Conservation (phyloP, 2,329 filamentous ascomycete species). For the Pestalotiopsis sp. region DNA sequence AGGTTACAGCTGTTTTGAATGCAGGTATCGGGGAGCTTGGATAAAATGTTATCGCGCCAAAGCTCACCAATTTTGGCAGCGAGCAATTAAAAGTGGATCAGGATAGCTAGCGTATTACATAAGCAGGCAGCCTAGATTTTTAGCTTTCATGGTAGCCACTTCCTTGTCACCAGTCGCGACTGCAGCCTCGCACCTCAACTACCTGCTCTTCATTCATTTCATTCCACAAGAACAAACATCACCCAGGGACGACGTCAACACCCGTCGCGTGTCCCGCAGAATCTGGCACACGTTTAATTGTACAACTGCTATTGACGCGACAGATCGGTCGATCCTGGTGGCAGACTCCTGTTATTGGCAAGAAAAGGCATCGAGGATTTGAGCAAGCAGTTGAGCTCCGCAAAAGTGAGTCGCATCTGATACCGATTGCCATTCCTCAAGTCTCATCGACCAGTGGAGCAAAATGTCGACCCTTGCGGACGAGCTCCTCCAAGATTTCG, state of each 20-base stretch:
- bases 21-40: background rate
- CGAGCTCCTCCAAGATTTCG: conserved; percentile 89
- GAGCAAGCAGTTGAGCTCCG: conserved; percentile 7
- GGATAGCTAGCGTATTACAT: background rate
- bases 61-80: background rate
- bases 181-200: background rate
- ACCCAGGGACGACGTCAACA: background rate
- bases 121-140: background rate
- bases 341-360: background rate
- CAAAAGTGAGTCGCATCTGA: conserved; percentile 19
- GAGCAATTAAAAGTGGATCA: background rate
- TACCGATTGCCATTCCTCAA: conserved; percentile 14
- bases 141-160: background rate
- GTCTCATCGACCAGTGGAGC: conserved; percentile 21
- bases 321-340: background rate
- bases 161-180: background rate
- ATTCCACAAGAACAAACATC: background rate
- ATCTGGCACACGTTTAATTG: background rate
- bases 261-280: background rate
- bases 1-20: background rate
- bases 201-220: background rate
- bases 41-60: background rate
- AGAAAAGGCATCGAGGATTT: background rate
- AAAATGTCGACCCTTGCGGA: conserved; percentile 89
- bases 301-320: background rate